Base-by-base conservation (phyloP, 176 grass and related monocot genomes). In the Bothriochloa decipiens region DNA sequence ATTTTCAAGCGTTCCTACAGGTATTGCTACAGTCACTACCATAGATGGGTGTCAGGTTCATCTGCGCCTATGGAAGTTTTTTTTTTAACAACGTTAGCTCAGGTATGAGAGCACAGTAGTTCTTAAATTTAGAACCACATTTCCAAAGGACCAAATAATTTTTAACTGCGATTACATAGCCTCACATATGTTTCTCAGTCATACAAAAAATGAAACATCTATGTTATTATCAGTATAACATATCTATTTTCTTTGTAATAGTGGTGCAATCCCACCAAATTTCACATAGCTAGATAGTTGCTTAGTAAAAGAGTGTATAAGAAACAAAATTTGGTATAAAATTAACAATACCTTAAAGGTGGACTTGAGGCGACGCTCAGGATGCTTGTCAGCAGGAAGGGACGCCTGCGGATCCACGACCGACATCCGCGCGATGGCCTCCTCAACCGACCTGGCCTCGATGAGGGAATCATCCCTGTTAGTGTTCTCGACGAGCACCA, bases 401-500 rank as follows among this genome's bases (percentile, higher is more conserved):
- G 94, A 9, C 6, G 80, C 32, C 20, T 75, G 78, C 1, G 91
- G 78, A 57, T 91, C 93, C 9, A 91, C 65, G 49, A 96, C 40
- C 7, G 93, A 85, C 89, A 99, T 86, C 68, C 81, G 75, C 33
- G 63, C 78, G 76, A 99, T 92, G 57, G 96, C 93, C 35, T 99
- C 96, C 40, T 94, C 91, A 43, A 99, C 85, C 1, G 91, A 91
- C 16, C 89, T 91, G 0, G 96, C 96, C 86, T 99, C 96, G 66
- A 99, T 94, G 83, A 99, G 22, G 32, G 91, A 99, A 77, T 99
- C 96, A 49, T 99, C 93, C 71, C 96, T 88, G 81, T 99, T 99
- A 70, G 96, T 99, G 75, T 99, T 99, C 36, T 82, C 85, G 50
- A 96, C 93, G 49, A 99, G 82, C 40, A 99, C 96, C 57, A 92